These are phyloP conservation scores for Arxiozyma heterogenica DNA, from an alignment of 1,139 yeast species.

Conservation along the genomic window DNA sequence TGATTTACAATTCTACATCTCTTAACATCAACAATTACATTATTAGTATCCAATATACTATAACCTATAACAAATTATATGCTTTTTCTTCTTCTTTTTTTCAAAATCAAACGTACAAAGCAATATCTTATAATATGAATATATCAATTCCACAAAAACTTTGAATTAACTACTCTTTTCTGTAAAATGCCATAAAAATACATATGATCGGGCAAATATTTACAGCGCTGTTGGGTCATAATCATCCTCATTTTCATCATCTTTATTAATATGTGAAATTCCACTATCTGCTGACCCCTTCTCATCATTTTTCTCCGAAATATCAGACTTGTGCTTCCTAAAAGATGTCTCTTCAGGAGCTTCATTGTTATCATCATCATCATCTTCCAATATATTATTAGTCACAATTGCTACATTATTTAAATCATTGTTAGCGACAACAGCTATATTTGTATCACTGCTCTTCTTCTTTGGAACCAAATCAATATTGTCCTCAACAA, in stretches of 20 bases:
- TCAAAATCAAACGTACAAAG: neutral
- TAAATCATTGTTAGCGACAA: neutral
- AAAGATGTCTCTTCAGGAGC: conserved; percentile 5
- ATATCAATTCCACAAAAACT: neutral
- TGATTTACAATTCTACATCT: neutral
- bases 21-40: neutral
- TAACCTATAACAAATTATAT: neutral
- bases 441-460: neutral
- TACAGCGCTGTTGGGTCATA: neutral
- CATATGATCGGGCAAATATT: neutral
- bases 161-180: neutral
- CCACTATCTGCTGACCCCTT: neutral
- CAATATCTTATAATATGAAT: neutral
- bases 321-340: neutral
- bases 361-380: conserved; percentile 1
- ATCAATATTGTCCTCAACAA: conserved; percentile 10
- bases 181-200: neutral
- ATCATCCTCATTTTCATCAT: conserved; percentile 1
- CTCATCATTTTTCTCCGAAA: neutral
- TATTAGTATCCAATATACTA: neutral
- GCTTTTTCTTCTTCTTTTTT: no score
- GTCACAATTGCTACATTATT: neutral
- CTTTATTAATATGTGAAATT: neutral
- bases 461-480: neutral
- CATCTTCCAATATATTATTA: neutral